Base-by-base conservation (phyloP, 371 early-diverging fungal genomes). In the Edhazardia aedis region DNA sequence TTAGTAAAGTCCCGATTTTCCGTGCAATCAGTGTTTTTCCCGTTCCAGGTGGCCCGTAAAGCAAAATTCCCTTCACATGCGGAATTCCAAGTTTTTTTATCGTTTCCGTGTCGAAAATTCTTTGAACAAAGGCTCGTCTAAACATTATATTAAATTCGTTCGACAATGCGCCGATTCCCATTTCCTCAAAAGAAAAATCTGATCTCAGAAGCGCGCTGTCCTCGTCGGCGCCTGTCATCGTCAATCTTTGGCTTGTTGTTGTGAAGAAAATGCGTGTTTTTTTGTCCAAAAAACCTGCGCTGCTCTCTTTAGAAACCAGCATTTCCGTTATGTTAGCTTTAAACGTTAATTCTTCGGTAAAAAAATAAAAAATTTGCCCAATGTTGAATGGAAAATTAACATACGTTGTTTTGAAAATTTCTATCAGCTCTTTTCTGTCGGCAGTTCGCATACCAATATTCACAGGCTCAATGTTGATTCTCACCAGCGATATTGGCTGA, bases 11-110 rank as follows among this genome's bases (percentile, higher is more conserved):
- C 26, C 93, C 94, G 54, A 98, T 93, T 68, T 93, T 88, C 22
- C 96, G 79, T 4, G 98, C 98, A 80, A 96, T 90, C 50, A 94
- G 71, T 7, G 98, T 94, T 70, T 94, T 96, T 53, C 98, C 98
- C 0, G 94, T 94, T 56, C 92, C 94, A 0, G 94, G 94, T 28
- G 94, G 94, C 28, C 92, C 78, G 60, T 72, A 77, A 7, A 77
- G 64, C 63, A 91, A 77, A 46, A 75, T 75, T 53, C 87, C 87
- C 72, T 85, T 87, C 43, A 92, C 91, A 72, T 94, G 94, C 61
- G 85, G 85, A 39, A 94, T 91, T 11, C 93, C 93, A 45, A 90
- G 72, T 64, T 85, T 85, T 58, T 88, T 86, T 11, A 92, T 89
- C 43, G 92, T 72, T 7, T 82, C 79, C 14, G 87, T 87, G 16